Evolutionary conservation across 2,329 filamentous ascomycete species (phyloP).

Genomic region (Rutstroemia sydowiana): DNA sequence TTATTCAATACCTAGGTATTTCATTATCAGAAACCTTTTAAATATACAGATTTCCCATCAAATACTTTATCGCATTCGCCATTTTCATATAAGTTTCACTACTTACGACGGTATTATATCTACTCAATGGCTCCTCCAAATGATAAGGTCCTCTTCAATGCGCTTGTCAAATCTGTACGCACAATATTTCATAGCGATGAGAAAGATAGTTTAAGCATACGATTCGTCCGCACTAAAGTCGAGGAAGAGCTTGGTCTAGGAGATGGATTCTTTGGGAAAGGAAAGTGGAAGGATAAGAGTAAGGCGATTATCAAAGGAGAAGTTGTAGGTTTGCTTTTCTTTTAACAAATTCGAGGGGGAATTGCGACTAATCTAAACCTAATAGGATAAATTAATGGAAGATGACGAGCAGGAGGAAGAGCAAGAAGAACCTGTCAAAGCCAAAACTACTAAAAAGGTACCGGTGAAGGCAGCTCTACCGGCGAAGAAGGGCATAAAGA

Average conservation of each 20-base stretch:
- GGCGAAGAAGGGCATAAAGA: conserved; percentile 29
- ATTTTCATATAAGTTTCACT: no score
- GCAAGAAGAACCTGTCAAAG: background rate
- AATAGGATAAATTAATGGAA: conserved; percentile 10
- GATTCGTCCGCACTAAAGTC: conserved; percentile 45
- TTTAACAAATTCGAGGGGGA: background rate
- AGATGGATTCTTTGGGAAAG: conserved; percentile 42
- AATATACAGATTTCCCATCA: no score
- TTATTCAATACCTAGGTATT: no score
- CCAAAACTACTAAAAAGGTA: background rate
- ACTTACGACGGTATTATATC: background rate
- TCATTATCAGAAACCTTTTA: no score
- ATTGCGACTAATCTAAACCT: background rate
- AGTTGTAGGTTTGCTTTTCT: conserved; percentile 38
- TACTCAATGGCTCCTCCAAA: conserved; percentile 13
- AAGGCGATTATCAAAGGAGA: conserved; percentile 48
- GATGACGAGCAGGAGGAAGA: conserved; percentile 13
- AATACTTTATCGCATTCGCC: no score
- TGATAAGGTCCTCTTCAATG: conserved; percentile 14
- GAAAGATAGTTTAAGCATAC: conserved; percentile 45
- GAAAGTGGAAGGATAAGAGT: conserved; percentile 50
- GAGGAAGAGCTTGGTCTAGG: conserved; percentile 43
- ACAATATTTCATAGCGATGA: conserved; percentile 8
- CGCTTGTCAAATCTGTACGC: conserved; percentile 9
- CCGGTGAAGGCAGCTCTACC: conserved; percentile 26